Conservation (phyloP, 2,329 filamentous ascomycete species). For the Talaromyces sp. region DNA sequence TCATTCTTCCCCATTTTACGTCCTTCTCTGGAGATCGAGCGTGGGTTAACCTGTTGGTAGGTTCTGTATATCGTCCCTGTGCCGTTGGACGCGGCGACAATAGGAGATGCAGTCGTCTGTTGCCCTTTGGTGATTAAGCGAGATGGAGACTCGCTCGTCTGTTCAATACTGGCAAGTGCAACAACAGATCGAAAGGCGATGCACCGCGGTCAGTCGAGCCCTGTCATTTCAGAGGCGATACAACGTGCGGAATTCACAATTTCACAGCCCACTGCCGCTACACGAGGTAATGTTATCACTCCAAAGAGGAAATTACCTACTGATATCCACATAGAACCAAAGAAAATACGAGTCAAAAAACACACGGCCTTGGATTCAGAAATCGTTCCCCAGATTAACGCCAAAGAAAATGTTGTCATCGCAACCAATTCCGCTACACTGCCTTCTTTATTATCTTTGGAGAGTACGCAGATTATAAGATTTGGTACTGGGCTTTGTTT, state of each 20-base stretch:
- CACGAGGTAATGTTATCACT: background rate
- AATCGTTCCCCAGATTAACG: background rate
- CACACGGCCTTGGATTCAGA: background rate
- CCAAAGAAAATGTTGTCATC: background rate
- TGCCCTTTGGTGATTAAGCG: slow-evolving; percentile 16
- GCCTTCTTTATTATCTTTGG: background rate
- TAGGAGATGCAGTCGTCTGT: slow-evolving; percentile 11
- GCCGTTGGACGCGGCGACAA: slow-evolving; percentile 13
- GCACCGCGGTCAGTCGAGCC: background rate
- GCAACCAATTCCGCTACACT: background rate
- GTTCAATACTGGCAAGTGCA: slow-evolving; percentile 12
- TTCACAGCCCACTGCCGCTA: background rate
- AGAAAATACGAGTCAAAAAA: background rate
- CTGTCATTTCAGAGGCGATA: background rate
- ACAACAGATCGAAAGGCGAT: slow-evolving; percentile 7
- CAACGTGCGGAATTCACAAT: background rate
- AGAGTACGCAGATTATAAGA: background rate
- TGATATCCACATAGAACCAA: background rate
- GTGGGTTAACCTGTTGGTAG: background rate
- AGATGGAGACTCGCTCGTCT: slow-evolving; percentile 9
- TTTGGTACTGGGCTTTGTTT: background rate
- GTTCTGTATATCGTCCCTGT: slow-evolving; percentile 11
- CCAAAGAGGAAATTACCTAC: background rate
- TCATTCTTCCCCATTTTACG: background rate
- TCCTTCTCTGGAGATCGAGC: background rate